phyloP scores from a whole-genome alignment of 2,329 filamentous ascomycete genomes.

The Penicillium sp. region DNA sequence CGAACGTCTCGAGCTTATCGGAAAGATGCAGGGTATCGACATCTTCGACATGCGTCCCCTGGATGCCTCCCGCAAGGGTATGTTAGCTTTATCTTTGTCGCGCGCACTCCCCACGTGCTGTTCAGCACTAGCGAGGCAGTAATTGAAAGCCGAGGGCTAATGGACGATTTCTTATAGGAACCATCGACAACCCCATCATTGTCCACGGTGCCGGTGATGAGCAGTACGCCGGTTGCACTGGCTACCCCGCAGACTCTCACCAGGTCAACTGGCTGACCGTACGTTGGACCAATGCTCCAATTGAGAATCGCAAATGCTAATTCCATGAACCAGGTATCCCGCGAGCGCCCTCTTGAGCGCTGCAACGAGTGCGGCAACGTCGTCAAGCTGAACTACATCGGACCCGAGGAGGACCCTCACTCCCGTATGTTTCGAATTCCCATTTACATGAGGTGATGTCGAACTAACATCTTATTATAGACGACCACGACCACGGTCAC shows the following conservation, averaged over 20 bases:
- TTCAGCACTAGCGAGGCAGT: not conserved
- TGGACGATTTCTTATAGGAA: conserved; percentile 56
- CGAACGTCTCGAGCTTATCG: conserved; percentile 96
- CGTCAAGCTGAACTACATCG: conserved; percentile 97
- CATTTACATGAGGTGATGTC: not conserved
- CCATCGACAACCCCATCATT: conserved; percentile 81
- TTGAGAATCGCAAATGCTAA: not conserved
- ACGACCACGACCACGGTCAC: conserved; percentile 42
- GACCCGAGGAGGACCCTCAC: conserved; percentile 70
- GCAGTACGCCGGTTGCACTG: conserved; percentile 96
- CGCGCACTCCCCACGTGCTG: not conserved
- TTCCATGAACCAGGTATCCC: conserved; percentile 62
- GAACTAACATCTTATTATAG: conserved; percentile 19
- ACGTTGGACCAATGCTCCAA: conserved; percentile 38
- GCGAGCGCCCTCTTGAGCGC: conserved; percentile 86
- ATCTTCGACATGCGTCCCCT: conserved; percentile 98
- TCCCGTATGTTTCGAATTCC: conserved; percentile 46
- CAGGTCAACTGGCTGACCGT: conserved; percentile 85
- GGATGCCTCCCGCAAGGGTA: conserved; percentile 84
- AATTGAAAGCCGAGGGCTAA: conserved; percentile 1
- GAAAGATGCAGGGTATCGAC: conserved; percentile 98
- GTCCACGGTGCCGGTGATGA: conserved; percentile 92
- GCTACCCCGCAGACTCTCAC: conserved; percentile 89
- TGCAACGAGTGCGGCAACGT: conserved; percentile 96
- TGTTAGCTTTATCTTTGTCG: conserved; percentile 20